Evolutionary conservation across 768 basidiomycete species (phyloP), one percentile per base, ranked within the genome.

Genomic region (Lactifluus echinatus): DNA sequence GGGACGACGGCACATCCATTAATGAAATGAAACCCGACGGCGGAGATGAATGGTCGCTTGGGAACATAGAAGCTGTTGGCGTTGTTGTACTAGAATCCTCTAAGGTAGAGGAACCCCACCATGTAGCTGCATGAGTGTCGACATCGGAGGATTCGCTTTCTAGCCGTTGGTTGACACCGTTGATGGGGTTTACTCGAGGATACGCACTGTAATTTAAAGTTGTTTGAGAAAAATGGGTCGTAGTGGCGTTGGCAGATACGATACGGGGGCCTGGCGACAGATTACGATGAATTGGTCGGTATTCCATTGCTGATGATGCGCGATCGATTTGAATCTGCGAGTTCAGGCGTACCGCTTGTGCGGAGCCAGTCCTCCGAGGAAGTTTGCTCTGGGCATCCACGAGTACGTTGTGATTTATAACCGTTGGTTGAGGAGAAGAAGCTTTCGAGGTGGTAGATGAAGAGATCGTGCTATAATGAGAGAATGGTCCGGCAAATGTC

Each of bases 381-480:
- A 49, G 12, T 40, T 80, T 76, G 11, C 75, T 68, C 19, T 69
- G 63, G 3, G 69, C 60, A 15, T 60, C 59, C 15, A 71, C 64
- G 53, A 69, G 69, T 23, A 61, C 68, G n/a, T 66, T 56, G 44
- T 66, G 68, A 59, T 77, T 50, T 23, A 60, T 77, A 6, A 74
- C 66, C 23, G 74, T 66, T 6, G 78, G 81, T 33, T 79, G 86
- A 60, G 81, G 84, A 1, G 90, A 89, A 12, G 91, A 90, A 3
- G 90, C 83, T 42, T 80, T 80, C 4, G 84, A 81, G 6, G 91
- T 89, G 21, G 82, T 79, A 3, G 84, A 80, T 3, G 94, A 90
- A 2, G 94, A 89, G 57, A 99, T 95, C 6, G 90, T 84, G 61
- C 88, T 93, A 72, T 89, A 97, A 64, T 92, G 91, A 26, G 92